A percentile compares a stretch with the other conserved stretches of the same genome.
phyloP scores from a whole-genome alignment of 805 yeast genomes.

The Teunomyces kruisii region DNA sequence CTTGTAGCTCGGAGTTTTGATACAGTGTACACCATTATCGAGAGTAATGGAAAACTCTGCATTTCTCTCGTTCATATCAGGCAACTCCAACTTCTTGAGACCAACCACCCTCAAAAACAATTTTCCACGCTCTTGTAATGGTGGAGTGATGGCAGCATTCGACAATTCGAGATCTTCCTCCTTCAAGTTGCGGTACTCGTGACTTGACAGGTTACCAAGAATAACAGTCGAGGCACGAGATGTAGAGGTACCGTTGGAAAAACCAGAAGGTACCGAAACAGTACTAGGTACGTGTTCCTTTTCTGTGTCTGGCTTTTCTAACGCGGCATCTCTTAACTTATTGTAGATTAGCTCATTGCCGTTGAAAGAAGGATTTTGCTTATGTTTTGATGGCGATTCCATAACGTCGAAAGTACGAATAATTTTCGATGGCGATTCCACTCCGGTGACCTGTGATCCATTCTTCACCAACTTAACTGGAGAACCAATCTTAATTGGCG shows the following conservation, averaged over 20 bases:
- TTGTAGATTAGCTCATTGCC: conserved; percentile 3
- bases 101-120: conserved; percentile 52
- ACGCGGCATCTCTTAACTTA: conserved; percentile 9
- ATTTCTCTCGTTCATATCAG: conserved; percentile 44
- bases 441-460: conserved; percentile 28
- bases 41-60: conserved; percentile 54
- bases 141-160: background rate
- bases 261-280: background rate
- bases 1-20: conserved; percentile 59
- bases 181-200: background rate
- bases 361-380: background rate
- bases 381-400: conserved; percentile 8
- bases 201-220: background rate
- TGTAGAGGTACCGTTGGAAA: background rate
- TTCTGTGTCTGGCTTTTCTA: background rate
- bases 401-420: conserved; percentile 2
- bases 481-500: conserved; percentile 40
- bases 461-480: conserved; percentile 35
- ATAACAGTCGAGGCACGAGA: background rate
- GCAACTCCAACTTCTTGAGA: conserved; percentile 45
- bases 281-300: background rate
- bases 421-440: conserved; percentile 6
- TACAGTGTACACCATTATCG: conserved; percentile 82
- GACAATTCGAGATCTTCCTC: background rate
- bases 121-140: conserved; percentile 47